phyloP scores from a whole-genome alignment of 805 yeast genomes.

The Candida parachauliodes region DNA sequence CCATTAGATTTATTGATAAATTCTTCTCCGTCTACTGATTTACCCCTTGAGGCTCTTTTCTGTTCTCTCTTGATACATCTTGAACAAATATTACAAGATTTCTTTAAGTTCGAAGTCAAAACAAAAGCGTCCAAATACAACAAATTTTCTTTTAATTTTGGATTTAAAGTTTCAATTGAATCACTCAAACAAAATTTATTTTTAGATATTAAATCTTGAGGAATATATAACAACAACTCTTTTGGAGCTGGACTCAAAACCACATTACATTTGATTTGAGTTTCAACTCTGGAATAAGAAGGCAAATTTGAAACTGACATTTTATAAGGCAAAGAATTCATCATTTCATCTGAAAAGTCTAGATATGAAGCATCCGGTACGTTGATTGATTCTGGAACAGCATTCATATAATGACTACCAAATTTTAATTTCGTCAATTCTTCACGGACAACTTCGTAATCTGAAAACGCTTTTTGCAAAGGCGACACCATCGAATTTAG shows the following conservation, averaged over 20 bases:
- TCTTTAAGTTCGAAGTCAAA: constrained; percentile 49
- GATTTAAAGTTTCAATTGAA: constrained; percentile 42
- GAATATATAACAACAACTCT: constrained; percentile 70
- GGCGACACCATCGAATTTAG: constrained; percentile 5
- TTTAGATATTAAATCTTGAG: constrained; percentile 84
- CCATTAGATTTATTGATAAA: constrained; percentile 15
- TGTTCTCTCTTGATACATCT: constrained; percentile 91
- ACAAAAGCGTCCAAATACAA: constrained; percentile 77
- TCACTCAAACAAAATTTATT: constrained; percentile 70
- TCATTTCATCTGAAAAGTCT: constrained; percentile 35
- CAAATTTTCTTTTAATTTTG: constrained; percentile 45
- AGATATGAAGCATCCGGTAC: constrained; percentile 31
- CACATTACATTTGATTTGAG: constrained; percentile 80
- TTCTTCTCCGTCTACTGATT: constrained; percentile 46
- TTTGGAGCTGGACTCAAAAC: constrained; percentile 73
- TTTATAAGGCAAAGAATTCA: constrained; percentile 43
- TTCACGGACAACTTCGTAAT: constrained; percentile 37
- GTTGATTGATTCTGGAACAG: constrained; percentile 29
- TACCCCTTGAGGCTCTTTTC: constrained; percentile 90
- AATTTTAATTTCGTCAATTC: constrained; percentile 52
- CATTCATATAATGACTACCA: constrained; percentile 42
- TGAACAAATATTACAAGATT: constrained; percentile 71
- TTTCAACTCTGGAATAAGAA: constrained; percentile 84
- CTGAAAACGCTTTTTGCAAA: constrained; percentile 13
- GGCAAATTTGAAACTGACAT: constrained; percentile 65